Evolutionary conservation across 768 basidiomycete species (phyloP).

Genomic region (Basidioascus undulatus): DNA sequence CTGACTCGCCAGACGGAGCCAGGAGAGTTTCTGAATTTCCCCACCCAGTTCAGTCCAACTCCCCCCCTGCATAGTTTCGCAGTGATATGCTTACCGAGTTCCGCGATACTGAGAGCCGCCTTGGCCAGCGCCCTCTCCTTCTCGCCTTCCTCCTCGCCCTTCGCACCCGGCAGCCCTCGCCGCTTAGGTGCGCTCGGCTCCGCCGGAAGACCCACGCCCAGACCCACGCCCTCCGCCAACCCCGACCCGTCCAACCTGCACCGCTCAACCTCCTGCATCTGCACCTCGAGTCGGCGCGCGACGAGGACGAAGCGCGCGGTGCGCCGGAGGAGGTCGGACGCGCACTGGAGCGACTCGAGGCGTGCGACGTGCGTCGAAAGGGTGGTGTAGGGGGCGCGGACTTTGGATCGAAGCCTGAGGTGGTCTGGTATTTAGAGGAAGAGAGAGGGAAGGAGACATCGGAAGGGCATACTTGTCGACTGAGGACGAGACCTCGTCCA

Average conservation of each 20-base stretch:
- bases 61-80: not conserved
- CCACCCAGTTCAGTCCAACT: not conserved
- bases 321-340: conserved; percentile 59
- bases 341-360: conserved; percentile 57
- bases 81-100: conserved; percentile 38
- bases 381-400: conserved; percentile 56
- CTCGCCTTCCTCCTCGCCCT: conserved; percentile 37
- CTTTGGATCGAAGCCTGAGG: conserved; percentile 53
- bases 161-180: not conserved
- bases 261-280: conserved; percentile 46
- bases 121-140: conserved; percentile 72
- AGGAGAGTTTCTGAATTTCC: conserved; percentile 1
- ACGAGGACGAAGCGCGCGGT: conserved; percentile 70
- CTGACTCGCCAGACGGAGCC: not conserved
- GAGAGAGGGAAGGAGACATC: conserved; percentile 1
- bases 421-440: conserved; percentile 11
- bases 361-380: conserved; percentile 45
- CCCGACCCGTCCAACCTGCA: not conserved
- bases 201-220: not conserved
- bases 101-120: conserved; percentile 81
- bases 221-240: not conserved
- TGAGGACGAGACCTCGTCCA: conserved; percentile 48
- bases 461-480: conserved; percentile 39
- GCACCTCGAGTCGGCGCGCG: conserved; percentile 52
- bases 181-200: too few species aligned